Evolutionary conservation across 2,329 filamentous ascomycete species (phyloP), one percentile per base, ranked within the genome.

Genomic region (Pyricularia sp.): DNA sequence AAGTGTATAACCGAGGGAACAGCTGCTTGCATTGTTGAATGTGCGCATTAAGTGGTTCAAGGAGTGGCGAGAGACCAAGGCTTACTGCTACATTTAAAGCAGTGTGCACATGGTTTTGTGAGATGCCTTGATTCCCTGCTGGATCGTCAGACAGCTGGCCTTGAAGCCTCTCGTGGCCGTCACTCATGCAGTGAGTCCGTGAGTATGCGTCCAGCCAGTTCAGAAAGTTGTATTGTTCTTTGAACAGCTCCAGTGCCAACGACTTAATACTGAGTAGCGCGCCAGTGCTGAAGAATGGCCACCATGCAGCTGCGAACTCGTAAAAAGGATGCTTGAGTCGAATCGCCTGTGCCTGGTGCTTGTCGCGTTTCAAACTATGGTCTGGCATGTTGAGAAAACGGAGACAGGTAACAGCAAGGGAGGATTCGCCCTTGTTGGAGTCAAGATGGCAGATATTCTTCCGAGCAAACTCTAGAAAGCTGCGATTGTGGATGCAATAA

Each of bases 261-360:
- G 55, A 12, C 5, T 11, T 17, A 9, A 11, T 59, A 6, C 26
- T 6, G 3, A 0, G 20, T 23, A 23, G 20, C 6, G 9, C 7
- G 0, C 20, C 55, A 3, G 4, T 23, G 7, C 58, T 20, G 23
- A 68, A 17, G 9, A 28, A 28, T 25, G 42, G 64, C 26, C 33
- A 26, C 68, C 64, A 69, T 4, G 28, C 68, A 10, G 68, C 68
- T 14, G 68, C 68, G 26, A 65, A 59, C n/a, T 20, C 31, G 64
- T 66, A 69, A 42, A 69, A 66, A 1, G 68, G 63, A 14, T 63
- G 4, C 23, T 26, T 26, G 58, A n/a, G n/a, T 12, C 20, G 17
- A n/a, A 17, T 17, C 11, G 11, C 23, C 11, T 25, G 5, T 25
- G 58, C 4, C 12, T 61, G 25, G 14, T 23, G 58, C 23, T 12